Percentiles rank a stretch among this genome's conserved stretches.
phyloP scores from a whole-genome alignment of 2,329 filamentous ascomycete genomes.

The Cercospora nicotianae region DNA sequence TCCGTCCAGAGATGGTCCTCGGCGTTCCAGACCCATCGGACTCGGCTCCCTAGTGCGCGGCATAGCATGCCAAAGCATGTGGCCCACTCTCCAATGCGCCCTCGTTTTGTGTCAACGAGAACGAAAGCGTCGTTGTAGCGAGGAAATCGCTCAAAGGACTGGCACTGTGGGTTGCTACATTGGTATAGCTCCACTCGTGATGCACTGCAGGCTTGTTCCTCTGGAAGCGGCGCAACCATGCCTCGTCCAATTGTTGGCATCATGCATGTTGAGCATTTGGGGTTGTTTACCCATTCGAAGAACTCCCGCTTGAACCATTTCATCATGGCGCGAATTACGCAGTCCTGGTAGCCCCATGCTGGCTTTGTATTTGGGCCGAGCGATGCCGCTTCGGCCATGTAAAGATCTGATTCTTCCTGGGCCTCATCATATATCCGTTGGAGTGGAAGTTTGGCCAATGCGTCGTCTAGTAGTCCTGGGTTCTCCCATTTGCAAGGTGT shows the following conservation, averaged over 20 bases:
- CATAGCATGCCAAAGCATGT: constrained; percentile 99
- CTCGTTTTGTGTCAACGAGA: constrained; percentile 78
- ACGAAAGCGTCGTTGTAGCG: constrained; percentile 95
- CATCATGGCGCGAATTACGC: constrained; percentile 83
- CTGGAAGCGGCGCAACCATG: constrained; percentile 79
- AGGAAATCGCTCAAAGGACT: constrained; percentile 82
- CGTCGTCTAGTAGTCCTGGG: constrained; percentile 89
- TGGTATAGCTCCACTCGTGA: constrained; percentile 85
- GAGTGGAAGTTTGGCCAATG: constrained; percentile 78
- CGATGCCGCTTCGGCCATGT: constrained; percentile 83
- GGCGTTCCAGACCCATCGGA: constrained; percentile 97
- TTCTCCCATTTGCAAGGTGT: constrained; percentile 96
- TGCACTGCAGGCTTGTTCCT: constrained; percentile 86
- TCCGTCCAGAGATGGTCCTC: constrained; percentile 99
- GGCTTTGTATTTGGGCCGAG: constrained; percentile 74
- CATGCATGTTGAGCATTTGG: constrained; percentile 76
- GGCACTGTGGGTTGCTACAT: constrained; percentile 75
- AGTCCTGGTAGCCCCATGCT: constrained; percentile 97
- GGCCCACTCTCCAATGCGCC: constrained; percentile 91
- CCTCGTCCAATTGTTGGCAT: constrained; percentile 81
- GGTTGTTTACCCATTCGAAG: constrained; percentile 97
- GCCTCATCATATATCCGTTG: constrained; percentile 92
- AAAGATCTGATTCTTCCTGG: constrained; percentile 86
- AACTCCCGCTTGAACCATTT: constrained; percentile 96
- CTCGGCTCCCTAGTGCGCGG: constrained; percentile 82